Conservation (phyloP, 148 eudicot species). For the Cornus controversa region DNA sequence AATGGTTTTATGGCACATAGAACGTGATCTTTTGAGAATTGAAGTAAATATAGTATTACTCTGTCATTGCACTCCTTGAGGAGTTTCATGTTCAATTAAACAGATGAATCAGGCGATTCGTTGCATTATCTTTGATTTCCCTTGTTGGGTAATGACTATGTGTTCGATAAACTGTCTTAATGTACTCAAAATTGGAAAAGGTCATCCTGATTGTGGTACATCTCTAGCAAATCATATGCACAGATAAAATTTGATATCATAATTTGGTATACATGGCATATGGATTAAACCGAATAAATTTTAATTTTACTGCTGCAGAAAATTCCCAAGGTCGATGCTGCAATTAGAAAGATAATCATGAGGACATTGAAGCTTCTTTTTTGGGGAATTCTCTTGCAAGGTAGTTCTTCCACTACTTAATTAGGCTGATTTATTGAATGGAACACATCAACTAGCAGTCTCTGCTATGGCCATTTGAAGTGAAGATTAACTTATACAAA, state of each 20-base stretch:
- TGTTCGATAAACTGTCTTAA: too few species aligned
- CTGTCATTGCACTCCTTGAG: not conserved
- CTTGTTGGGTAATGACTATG: not conserved
- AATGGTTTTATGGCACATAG: too few species aligned
- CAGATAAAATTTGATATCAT: not conserved
- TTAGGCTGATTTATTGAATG: not conserved
- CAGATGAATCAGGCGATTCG: not conserved
- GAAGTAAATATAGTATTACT: too few species aligned
- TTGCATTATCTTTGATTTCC: not conserved
- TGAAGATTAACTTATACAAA: not conserved
- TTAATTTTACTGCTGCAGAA: slow-evolving; percentile 26
- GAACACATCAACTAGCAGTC: not conserved
- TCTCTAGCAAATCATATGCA: too few species aligned
- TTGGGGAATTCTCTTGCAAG: slow-evolving; percentile 55
- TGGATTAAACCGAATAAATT: not conserved
- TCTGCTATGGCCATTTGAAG: not conserved
- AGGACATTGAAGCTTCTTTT: slow-evolving; percentile 52
- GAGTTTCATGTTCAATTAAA: not conserved
- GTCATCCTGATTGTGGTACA: too few species aligned
- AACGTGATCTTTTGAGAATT: too few species aligned
- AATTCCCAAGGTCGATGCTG: slow-evolving; percentile 27
- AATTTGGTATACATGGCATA: not conserved
- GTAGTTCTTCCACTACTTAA: slow-evolving; percentile 5
- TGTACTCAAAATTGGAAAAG: too few species aligned
- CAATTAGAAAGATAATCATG: slow-evolving; percentile 32